A percentile compares a stretch with the other conserved stretches of the same genome.
Conservation (phyloP, 2,329 filamentous ascomycete species). For the Hymenoscyphus linearis region DNA sequence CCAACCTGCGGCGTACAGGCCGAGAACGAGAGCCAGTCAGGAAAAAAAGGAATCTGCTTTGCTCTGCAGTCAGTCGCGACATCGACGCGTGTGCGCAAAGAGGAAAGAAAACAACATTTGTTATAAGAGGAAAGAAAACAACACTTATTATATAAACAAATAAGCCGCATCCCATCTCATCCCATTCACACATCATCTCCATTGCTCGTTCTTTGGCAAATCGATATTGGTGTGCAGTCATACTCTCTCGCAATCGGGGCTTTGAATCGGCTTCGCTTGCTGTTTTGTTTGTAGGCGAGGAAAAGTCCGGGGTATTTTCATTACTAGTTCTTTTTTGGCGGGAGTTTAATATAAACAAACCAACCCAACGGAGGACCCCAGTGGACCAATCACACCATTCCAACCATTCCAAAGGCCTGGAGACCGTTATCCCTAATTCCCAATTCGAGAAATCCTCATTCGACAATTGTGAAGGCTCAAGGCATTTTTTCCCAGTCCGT, state of each 20-base stretch:
- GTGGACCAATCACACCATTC: conserved; percentile 8
- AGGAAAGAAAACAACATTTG: conserved; percentile 4
- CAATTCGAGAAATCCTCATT: conserved; percentile 4
- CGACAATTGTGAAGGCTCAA: conserved; percentile 6
- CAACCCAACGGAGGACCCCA: conserved; percentile 10
- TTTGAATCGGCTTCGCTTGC: conserved; percentile 3
- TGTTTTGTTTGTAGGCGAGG: conserved; percentile 3
- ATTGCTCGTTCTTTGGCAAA: conserved; percentile 7
- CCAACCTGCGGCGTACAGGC: background rate
- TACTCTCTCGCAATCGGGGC: no score
- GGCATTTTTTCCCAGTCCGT: conserved; percentile 6
- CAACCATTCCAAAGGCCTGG: conserved; percentile 9
- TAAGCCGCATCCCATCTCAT: background rate
- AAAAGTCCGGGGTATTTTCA: conserved; percentile 1
- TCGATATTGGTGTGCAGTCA: no score
- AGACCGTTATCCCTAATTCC: conserved; percentile 5
- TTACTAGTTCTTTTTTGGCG: conserved; percentile 2
- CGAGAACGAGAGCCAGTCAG: conserved; percentile 6
- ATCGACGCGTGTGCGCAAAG: conserved; percentile 7
- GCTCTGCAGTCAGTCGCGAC: conserved; percentile 15
- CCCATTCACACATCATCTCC: background rate
- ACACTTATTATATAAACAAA: conserved; percentile 4
- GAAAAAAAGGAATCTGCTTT: conserved; percentile 1
- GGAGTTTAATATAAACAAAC: conserved; percentile 22
- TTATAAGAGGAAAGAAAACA: conserved; percentile 5